A percentile compares a stretch with the other conserved stretches of the same genome.
Conservation (phyloP, 805 yeast genomes). For the Yamadazyma sp. region DNA sequence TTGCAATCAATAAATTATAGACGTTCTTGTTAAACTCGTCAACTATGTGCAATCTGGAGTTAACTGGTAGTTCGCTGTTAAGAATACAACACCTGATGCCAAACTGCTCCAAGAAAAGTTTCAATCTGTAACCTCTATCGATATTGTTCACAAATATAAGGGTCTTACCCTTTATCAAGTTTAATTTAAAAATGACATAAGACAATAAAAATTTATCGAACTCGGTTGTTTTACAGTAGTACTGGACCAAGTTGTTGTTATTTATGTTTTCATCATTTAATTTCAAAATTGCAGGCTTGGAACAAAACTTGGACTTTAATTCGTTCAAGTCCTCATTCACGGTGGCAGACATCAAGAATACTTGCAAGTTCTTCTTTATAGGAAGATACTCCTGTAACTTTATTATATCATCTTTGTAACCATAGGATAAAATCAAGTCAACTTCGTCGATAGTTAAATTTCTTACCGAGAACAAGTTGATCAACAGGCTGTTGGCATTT, state of each 20-base stretch:
- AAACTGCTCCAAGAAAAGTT: slow-evolving; percentile 88
- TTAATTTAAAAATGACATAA: slow-evolving; percentile 87
- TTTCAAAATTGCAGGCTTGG: slow-evolving; percentile 77
- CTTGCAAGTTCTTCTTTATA: slow-evolving; percentile 74
- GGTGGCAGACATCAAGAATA: slow-evolving; percentile 96
- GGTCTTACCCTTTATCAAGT: slow-evolving; percentile 86
- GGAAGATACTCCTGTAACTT: slow-evolving; percentile 65
- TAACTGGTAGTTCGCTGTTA: slow-evolving; percentile 89
- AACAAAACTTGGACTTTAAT: slow-evolving; percentile 75
- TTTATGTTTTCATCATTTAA: slow-evolving; percentile 68
- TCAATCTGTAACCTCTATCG: slow-evolving; percentile 92
- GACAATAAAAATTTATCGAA: slow-evolving; percentile 88
- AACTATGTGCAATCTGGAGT: slow-evolving; percentile 90
- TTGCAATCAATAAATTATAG: slow-evolving; percentile 85
- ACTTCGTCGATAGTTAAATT: slow-evolving; percentile 92
- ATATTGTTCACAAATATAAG: slow-evolving; percentile 88
- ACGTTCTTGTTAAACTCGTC: slow-evolving; percentile 92
- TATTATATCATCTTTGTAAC: slow-evolving; percentile 81
- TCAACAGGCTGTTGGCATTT: slow-evolving; percentile 28
- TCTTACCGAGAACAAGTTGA: slow-evolving; percentile 57
- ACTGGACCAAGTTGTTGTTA: slow-evolving; percentile 70
- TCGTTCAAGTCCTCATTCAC: slow-evolving; percentile 80
- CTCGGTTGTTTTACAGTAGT: slow-evolving; percentile 82
- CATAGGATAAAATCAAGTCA: slow-evolving; percentile 85
- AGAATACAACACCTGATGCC: slow-evolving; percentile 87